These are phyloP conservation scores for Flaveria sonorensis DNA, from an alignment of 129 eudicot genomes.

Conservation along the genomic window DNA sequence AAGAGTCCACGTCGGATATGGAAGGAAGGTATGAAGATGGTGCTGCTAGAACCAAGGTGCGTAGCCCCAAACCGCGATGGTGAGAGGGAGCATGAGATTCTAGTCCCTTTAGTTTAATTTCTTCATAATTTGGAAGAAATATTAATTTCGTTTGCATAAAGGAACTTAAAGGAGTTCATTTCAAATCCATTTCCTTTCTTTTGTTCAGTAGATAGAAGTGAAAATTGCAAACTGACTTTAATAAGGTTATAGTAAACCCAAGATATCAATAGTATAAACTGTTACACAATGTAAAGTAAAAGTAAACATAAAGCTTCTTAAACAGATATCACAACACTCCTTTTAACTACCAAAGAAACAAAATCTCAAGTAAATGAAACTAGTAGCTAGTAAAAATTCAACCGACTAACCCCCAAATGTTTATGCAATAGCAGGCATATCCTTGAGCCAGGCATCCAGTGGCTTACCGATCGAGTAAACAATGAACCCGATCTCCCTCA, in stretches of 20 bases:
- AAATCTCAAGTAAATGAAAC: constrained; percentile 25
- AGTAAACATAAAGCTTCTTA: constrained; percentile 33
- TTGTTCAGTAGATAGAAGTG: neutral
- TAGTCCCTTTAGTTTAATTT: no score
- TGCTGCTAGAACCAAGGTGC: no score
- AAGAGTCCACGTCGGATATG: no score
- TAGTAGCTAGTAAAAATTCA: constrained; percentile 34
- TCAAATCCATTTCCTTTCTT: no score
- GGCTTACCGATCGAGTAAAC: constrained; percentile 94
- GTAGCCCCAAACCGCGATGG: no score
- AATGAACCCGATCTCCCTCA: constrained; percentile 85
- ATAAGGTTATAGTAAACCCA: constrained; percentile 8
- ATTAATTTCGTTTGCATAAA: no score
- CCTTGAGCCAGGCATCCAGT: constrained; percentile 84
- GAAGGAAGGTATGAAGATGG: no score
- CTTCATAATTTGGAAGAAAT: no score
- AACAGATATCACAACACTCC: constrained; percentile 31
- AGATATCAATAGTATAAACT: constrained; percentile 31
- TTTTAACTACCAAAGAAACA: constrained; percentile 26
- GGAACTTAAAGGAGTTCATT: no score
- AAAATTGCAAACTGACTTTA: neutral
- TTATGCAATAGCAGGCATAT: constrained; percentile 85
- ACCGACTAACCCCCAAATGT: constrained; percentile 23
- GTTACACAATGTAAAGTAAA: constrained; percentile 37
- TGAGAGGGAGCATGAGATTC: no score